Percentiles rank a stretch among this genome's conserved stretches.
These are phyloP conservation scores for Lasiosphaeria miniovina DNA, from an alignment of 495 filamentous ascomycete species.

Conservation along the genomic window DNA sequence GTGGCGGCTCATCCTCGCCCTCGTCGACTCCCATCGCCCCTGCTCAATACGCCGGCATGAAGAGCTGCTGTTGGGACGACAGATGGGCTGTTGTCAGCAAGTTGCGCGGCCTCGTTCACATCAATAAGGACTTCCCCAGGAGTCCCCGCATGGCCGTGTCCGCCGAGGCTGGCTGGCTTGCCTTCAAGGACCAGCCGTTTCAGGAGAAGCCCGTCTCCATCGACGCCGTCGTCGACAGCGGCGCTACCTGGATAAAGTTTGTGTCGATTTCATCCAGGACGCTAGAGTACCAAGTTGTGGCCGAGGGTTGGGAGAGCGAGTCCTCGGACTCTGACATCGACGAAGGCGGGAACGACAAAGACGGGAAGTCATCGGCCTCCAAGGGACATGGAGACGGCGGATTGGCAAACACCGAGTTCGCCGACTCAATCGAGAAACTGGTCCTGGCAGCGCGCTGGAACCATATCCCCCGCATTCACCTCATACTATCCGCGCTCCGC, in stretches of 20 bases:
- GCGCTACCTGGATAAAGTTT: conserved; percentile 35
- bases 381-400: conserved; percentile 10
- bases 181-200: conserved; percentile 26
- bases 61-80: conserved; percentile 31
- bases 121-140: conserved; percentile 34
- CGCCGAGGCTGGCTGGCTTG: conserved; percentile 22
- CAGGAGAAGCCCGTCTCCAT: conserved; percentile 26
- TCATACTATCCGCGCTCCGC: conserved; percentile 22
- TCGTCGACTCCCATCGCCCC: conserved; percentile 13
- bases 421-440: conserved; percentile 24
- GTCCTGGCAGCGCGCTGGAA: conserved; percentile 34
- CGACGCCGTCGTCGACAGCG: conserved; percentile 33
- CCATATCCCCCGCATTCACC: conserved; percentile 29
- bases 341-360: conserved; percentile 11
- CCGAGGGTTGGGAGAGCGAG: conserved; percentile 32
- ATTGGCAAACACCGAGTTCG: conserved; percentile 28
- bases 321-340: conserved; percentile 3
- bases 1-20: background rate
- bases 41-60: conserved; percentile 28
- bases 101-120: conserved; percentile 25
- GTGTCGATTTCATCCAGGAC: conserved; percentile 26
- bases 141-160: conserved; percentile 24
- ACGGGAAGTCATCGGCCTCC: background rate
- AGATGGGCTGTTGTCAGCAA: conserved; percentile 31
- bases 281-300: conserved; percentile 30